Evolutionary conservation across 495 filamentous ascomycete species (phyloP).

Genomic region (Aspergillus leporis): DNA sequence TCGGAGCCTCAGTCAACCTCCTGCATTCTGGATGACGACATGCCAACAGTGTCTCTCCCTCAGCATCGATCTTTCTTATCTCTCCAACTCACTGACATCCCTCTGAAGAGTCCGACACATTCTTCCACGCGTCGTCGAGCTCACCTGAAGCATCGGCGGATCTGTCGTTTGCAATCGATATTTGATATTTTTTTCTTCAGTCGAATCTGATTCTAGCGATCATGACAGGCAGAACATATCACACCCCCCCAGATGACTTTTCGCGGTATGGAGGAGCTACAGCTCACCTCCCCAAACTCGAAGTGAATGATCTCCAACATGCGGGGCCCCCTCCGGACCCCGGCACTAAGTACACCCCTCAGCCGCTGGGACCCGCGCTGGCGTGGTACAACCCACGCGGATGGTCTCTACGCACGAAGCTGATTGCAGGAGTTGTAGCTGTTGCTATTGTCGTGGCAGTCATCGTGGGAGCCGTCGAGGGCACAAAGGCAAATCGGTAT

Average conservation of each 20-base stretch:
- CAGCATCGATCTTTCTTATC: not conserved
- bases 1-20: conserved; percentile 3
- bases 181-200: too few relatives aligned
- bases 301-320: conserved; percentile 16
- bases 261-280: conserved; percentile 26
- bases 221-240: conserved; percentile 23
- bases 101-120: not conserved
- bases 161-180: not conserved
- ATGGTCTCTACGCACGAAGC: conserved; percentile 50
- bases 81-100: not conserved
- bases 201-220: not conserved
- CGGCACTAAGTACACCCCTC: not conserved
- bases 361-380: not conserved
- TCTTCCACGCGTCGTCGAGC: not conserved
- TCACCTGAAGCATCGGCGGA: not conserved
- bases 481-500: conserved; percentile 48
- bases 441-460: conserved; percentile 48
- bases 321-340: conserved; percentile 20
- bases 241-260: conserved; percentile 20
- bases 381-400: conserved; percentile 51
- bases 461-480: conserved; percentile 57
- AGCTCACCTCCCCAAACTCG: conserved; percentile 21
- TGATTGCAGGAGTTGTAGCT: conserved; percentile 31
- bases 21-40: conserved; percentile 13
- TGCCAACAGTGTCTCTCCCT: not conserved